phyloP scores from a whole-genome alignment of 2,329 filamentous ascomycete species.

The Alternaria solani region DNA sequence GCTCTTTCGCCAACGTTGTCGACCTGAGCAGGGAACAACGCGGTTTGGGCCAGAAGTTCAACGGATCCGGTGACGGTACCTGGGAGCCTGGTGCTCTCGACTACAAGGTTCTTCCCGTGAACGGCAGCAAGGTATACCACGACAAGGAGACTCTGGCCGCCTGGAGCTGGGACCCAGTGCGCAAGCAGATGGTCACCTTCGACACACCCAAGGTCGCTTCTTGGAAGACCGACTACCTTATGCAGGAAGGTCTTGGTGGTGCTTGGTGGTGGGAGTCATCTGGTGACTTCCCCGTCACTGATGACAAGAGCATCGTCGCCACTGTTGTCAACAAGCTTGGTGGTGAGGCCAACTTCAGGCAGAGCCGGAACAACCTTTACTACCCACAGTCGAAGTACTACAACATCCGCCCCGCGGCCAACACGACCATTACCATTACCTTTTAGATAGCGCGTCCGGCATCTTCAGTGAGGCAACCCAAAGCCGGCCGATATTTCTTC shows the following conservation, averaged over 20 bases:
- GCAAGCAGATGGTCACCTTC: constrained; percentile 33
- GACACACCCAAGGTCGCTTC: constrained; percentile 36
- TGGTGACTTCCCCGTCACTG: constrained; percentile 24
- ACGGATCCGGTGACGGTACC: constrained; percentile 34
- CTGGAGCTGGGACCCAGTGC: constrained; percentile 34
- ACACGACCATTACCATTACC: constrained; percentile 2
- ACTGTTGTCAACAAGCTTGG: constrained; percentile 27
- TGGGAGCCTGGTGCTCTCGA: constrained; percentile 40
- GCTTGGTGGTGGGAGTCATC: constrained; percentile 45
- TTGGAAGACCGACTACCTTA: constrained; percentile 37
- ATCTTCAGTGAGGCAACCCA: not conserved
- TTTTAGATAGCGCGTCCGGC: not conserved
- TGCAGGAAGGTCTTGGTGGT: constrained; percentile 36
- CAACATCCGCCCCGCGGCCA: constrained; percentile 22
- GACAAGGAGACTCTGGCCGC: constrained; percentile 30
- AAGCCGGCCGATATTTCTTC: not conserved
- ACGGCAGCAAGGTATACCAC: constrained; percentile 29
- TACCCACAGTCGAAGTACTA: constrained; percentile 37
- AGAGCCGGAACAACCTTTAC: constrained; percentile 27
- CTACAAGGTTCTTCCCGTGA: constrained; percentile 38
- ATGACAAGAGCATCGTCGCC: constrained; percentile 31
- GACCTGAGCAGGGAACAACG: constrained; percentile 48
- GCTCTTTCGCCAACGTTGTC: constrained; percentile 35
- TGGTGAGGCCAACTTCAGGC: constrained; percentile 13
- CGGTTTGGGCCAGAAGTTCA: constrained; percentile 55